Percentiles rank a stretch among this genome's conserved stretches.
Conservation (phyloP, 495 filamentous ascomycete genomes). For the Eremomyces bilateralis region DNA sequence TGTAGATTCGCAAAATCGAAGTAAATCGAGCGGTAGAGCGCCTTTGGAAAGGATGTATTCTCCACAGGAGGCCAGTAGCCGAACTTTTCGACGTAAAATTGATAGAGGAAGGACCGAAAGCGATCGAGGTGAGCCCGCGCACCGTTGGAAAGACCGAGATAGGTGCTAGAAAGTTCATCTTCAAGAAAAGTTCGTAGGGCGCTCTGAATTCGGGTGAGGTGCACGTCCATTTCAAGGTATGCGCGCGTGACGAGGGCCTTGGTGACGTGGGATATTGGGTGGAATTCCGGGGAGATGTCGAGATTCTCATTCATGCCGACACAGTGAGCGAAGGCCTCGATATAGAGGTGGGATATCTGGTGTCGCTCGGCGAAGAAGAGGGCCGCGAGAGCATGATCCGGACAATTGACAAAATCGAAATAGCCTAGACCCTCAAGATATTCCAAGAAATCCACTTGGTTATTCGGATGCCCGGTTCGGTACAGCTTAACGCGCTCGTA, state of each 20-base stretch:
- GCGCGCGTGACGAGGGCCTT: conserved; percentile 37
- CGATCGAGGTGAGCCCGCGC: conserved; percentile 35
- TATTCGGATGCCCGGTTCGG: conserved; percentile 23
- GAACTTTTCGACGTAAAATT: conserved; percentile 35
- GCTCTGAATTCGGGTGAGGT: conserved; percentile 24
- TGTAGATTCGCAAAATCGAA: conserved; percentile 40
- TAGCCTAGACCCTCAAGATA: conserved; percentile 42
- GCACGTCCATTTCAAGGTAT: conserved; percentile 38
- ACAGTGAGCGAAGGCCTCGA: conserved; percentile 43
- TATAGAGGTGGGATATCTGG: conserved; percentile 32
- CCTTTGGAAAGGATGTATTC: conserved; percentile 24
- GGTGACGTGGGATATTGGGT: conserved; percentile 31
- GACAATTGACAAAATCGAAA: conserved; percentile 32
- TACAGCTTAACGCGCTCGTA: conserved; percentile 35
- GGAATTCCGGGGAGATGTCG: conserved; percentile 13
- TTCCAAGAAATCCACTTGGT: conserved; percentile 27
- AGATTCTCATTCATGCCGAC: conserved; percentile 41
- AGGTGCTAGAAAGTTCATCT: conserved; percentile 32
- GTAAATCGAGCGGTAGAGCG: conserved; percentile 32
- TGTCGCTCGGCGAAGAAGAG: conserved; percentile 40
- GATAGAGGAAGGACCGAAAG: conserved; percentile 38
- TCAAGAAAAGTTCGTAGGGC: conserved; percentile 36
- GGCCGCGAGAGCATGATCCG: conserved; percentile 35
- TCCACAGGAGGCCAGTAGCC: conserved; percentile 41
- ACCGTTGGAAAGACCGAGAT: conserved; percentile 30